These are phyloP conservation scores for Aspergillus biplanus DNA, from an alignment of 495 filamentous ascomycete species.

Conservation along the genomic window DNA sequence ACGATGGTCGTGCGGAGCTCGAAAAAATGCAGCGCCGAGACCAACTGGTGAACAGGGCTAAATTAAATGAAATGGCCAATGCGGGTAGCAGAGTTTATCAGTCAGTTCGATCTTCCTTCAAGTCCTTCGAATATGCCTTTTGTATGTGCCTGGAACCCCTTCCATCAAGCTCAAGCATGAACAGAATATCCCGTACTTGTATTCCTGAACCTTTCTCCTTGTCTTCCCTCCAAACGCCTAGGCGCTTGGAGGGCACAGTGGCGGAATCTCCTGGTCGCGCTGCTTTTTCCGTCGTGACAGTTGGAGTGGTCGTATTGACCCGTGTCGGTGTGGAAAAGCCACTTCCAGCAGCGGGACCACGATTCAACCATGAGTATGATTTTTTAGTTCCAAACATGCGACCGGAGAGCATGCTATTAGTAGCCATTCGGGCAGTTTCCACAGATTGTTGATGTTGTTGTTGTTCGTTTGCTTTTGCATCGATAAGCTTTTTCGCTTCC, in stretches of 20 bases:
- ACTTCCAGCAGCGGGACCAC: slow-evolving; percentile 38
- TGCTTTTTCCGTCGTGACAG: slow-evolving; percentile 36
- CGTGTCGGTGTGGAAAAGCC: slow-evolving; percentile 47
- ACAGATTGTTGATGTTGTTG: slow-evolving; percentile 56
- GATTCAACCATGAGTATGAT: slow-evolving; percentile 51
- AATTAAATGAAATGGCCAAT: slow-evolving; percentile 11
- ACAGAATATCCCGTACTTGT: slow-evolving; percentile 54
- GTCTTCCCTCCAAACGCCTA: slow-evolving; percentile 55
- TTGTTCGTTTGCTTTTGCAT: slow-evolving; percentile 53
- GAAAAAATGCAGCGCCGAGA: slow-evolving; percentile 16
- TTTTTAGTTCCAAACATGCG: slow-evolving; percentile 51
- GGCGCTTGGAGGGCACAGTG: slow-evolving; percentile 34
- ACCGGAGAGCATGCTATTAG: slow-evolving; percentile 48
- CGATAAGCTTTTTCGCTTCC: slow-evolving; percentile 53
- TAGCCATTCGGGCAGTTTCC: slow-evolving; percentile 51
- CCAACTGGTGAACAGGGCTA: neutral
- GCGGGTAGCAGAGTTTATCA: slow-evolving; percentile 19
- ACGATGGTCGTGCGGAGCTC: slow-evolving; percentile 26
- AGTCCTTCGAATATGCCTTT: slow-evolving; percentile 48
- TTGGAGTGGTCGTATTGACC: slow-evolving; percentile 38
- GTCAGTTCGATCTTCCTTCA: slow-evolving; percentile 45
- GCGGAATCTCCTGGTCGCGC: slow-evolving; percentile 35
- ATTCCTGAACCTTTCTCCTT: slow-evolving; percentile 49
- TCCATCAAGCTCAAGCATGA: slow-evolving; percentile 55
- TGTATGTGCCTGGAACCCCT: slow-evolving; percentile 49